Evolutionary conservation across 2,329 filamentous ascomycete genomes (phyloP).

Genomic region (Ophidiomyces ophidiicola): DNA sequence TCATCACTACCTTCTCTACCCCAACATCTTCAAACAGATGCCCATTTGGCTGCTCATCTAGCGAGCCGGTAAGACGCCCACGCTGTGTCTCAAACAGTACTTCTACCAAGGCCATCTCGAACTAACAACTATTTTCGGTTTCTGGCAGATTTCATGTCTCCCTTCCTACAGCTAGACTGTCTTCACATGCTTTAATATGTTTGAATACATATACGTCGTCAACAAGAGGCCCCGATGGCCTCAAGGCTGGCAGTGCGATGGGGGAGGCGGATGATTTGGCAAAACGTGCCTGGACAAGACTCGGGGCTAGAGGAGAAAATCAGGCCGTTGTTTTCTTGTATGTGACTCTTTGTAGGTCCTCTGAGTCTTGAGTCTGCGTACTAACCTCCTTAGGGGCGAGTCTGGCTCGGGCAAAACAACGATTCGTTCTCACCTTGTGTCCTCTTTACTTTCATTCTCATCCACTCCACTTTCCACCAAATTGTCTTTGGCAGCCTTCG

Average conservation of each 20-base stretch:
- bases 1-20: slow-evolving; percentile 80
- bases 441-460: slow-evolving; percentile 74
- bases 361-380: not conserved
- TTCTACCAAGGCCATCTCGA: no score
- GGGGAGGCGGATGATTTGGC: slow-evolving; percentile 88
- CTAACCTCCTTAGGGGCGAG: slow-evolving; percentile 57
- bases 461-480: slow-evolving; percentile 89
- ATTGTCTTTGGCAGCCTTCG: slow-evolving; percentile 81
- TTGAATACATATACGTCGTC: slow-evolving; percentile 93
- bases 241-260: slow-evolving; percentile 82
- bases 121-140: not conserved
- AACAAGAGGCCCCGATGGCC: slow-evolving; percentile 76
- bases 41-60: slow-evolving; percentile 40
- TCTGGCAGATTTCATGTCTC: slow-evolving; percentile 82
- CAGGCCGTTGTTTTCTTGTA: slow-evolving; percentile 89
- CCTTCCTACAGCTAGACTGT: slow-evolving; percentile 74
- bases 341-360: slow-evolving; percentile 29
- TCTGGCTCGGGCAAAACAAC: slow-evolving; percentile 95
- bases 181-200: slow-evolving; percentile 80
- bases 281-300: slow-evolving; percentile 66
- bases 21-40: slow-evolving; percentile 47
- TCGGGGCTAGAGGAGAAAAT: slow-evolving; percentile 83
- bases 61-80: slow-evolving; percentile 34
- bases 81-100: no score
- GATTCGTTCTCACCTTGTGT: slow-evolving; percentile 74